Evolutionary conservation across 129 eudicot species (phyloP).

Genomic region (Dittrichia graveolens): DNA sequence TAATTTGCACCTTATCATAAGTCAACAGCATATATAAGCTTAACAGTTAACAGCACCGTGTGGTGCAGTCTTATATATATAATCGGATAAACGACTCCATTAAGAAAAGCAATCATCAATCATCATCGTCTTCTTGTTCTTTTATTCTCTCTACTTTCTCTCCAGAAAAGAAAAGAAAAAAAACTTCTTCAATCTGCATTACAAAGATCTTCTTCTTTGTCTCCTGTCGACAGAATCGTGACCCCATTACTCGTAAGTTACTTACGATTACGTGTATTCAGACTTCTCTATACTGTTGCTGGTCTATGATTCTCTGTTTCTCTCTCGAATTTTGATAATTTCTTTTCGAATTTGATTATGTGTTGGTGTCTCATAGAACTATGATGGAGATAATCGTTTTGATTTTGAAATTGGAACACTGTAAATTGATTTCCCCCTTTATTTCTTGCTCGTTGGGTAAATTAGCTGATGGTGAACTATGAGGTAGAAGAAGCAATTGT

Average conservation of each 20-base stretch:
- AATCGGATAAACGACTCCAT: slow-evolving; percentile 17
- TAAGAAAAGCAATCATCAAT: slow-evolving; percentile 21
- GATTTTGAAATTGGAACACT: background rate
- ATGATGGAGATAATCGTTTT: background rate
- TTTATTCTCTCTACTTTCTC: background rate
- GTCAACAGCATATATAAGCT: background rate
- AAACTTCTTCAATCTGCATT: slow-evolving; percentile 38
- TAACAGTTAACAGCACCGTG: slow-evolving; percentile 7
- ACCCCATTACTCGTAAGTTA: slow-evolving; percentile 17
- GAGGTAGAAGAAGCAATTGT: slow-evolving; percentile 7
- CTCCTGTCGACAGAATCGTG: background rate
- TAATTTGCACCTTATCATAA: background rate
- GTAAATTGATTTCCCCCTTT: slow-evolving; percentile 18
- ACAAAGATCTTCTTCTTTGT: slow-evolving; percentile 1
- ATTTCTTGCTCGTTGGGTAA: slow-evolving; percentile 4
- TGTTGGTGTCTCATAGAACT: background rate
- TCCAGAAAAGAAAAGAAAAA: slow-evolving; percentile 19
- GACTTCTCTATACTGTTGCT: slow-evolving; percentile 7
- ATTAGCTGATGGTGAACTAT: slow-evolving; percentile 10
- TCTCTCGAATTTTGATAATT: slow-evolving; percentile 7
- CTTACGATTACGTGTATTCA: background rate
- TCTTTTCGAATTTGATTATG: slow-evolving; percentile 9
- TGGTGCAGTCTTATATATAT: background rate
- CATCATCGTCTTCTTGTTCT: background rate
- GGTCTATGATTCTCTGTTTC: slow-evolving; percentile 6